These are phyloP conservation scores for Rhodotorula taiwanensis DNA, from an alignment of 768 basidiomycete species.

Conservation along the genomic window DNA sequence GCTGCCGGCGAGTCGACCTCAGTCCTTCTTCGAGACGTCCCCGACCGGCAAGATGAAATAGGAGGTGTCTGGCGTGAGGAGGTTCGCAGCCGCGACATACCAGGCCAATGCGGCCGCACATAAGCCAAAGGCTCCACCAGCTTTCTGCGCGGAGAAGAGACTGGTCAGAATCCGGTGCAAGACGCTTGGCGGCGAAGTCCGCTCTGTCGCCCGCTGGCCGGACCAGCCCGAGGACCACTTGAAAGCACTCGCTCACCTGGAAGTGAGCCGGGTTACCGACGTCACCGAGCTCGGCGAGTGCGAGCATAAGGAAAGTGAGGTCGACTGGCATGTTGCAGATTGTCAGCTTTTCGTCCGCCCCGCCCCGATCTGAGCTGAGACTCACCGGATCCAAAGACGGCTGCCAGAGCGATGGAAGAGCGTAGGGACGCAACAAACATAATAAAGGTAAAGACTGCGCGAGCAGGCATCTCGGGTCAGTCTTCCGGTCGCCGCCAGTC, in stretches of 20 bases:
- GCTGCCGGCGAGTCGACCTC: too few relatives aligned
- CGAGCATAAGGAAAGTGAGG: constrained; percentile 41
- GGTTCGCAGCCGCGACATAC: constrained; percentile 45
- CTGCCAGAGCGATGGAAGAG: constrained; percentile 46
- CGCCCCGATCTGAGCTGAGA: constrained; percentile 5
- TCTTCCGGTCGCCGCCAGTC: too few relatives aligned
- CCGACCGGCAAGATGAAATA: constrained; percentile 45
- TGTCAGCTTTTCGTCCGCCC: accelerated
- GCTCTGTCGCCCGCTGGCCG: too few relatives aligned
- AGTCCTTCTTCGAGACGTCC: constrained; percentile 38
- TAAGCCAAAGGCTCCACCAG: constrained; percentile 46
- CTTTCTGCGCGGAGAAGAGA: constrained; percentile 30
- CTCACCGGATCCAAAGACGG: constrained; percentile 47
- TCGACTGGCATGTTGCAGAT: not conserved
- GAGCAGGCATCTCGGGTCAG: too few relatives aligned
- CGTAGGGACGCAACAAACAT: constrained; percentile 43
- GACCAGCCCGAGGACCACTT: too few relatives aligned
- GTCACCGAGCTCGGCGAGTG: constrained; percentile 38
- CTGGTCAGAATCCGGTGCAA: too few relatives aligned
- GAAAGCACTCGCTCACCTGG: constrained; percentile 6
- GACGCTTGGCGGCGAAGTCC: too few relatives aligned
- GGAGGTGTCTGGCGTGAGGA: constrained; percentile 44
- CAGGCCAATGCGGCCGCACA: constrained; percentile 19
- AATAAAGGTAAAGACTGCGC: constrained; percentile 45
- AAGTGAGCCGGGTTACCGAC: constrained; percentile 22